Evolutionary conservation across 495 filamentous ascomycete species (phyloP).

Genomic region (Penicillium psychrofluorescens): DNA sequence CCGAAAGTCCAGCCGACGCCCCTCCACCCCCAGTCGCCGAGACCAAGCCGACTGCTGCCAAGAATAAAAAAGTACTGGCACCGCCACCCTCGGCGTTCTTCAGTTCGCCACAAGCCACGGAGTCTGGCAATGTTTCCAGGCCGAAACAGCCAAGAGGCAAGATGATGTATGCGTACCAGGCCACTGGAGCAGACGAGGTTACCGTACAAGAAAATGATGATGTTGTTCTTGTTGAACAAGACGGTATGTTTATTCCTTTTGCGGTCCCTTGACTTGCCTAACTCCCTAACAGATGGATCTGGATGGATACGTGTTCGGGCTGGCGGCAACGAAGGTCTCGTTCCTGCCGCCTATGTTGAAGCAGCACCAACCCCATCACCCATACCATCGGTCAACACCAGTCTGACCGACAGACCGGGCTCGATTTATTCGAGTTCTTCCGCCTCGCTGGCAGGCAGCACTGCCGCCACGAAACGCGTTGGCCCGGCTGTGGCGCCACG

Average conservation of each 20-base stretch:
- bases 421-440: slow-evolving; percentile 79
- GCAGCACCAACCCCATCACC: slow-evolving; percentile 38
- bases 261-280: slow-evolving; percentile 1
- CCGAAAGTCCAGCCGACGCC: slow-evolving; percentile 27
- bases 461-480: slow-evolving; percentile 61
- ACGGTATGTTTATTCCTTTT: slow-evolving; percentile 54
- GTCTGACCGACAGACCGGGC: slow-evolving; percentile 41
- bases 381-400: slow-evolving; percentile 24
- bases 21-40: slow-evolving; percentile 19
- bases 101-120: slow-evolving; percentile 47
- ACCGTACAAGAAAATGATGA: slow-evolving; percentile 70
- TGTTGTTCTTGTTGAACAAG: slow-evolving; percentile 72
- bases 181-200: slow-evolving; percentile 70
- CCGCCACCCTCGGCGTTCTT: slow-evolving; percentile 80
- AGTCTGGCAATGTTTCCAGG: slow-evolving; percentile 12
- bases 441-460: slow-evolving; percentile 56
- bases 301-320: slow-evolving; percentile 82
- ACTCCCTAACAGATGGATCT: slow-evolving; percentile 58
- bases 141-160: slow-evolving; percentile 63
- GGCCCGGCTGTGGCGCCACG: slow-evolving; percentile 89
- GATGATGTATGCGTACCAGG: slow-evolving; percentile 84
- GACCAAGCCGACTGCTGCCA: slow-evolving; percentile 33
- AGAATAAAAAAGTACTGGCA: slow-evolving; percentile 69
- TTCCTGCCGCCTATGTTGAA: slow-evolving; percentile 79
- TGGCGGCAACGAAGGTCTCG: slow-evolving; percentile 65